Conservation (phyloP, 108 stramenopile species). For the Mediolabrus comicus region DNA sequence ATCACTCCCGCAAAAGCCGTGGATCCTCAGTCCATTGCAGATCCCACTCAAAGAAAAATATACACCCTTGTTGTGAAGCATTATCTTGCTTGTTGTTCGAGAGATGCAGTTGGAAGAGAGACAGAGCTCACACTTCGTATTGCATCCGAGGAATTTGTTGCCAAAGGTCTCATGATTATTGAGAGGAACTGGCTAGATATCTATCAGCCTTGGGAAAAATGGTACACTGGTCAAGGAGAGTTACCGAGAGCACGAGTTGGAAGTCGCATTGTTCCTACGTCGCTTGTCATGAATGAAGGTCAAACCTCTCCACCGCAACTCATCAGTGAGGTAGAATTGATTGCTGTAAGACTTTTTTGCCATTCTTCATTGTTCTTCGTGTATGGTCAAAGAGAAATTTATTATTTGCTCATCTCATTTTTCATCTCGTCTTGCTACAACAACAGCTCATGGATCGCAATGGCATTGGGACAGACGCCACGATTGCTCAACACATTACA, state of each 20-base stretch:
- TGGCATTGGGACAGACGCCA: constrained; percentile 95
- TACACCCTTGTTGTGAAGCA: constrained; percentile 94
- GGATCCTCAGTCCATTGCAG: constrained; percentile 71
- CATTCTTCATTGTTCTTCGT: too few species aligned
- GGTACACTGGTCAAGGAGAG: constrained; percentile 87
- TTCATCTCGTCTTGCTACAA: too few species aligned
- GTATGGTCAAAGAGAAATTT: background rate
- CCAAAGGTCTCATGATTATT: constrained; percentile 85
- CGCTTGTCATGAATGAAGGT: constrained; percentile 78
- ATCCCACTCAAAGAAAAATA: constrained; percentile 71
- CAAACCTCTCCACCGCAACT: constrained; percentile 69
- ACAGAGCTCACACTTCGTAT: constrained; percentile 82
- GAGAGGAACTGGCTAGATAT: constrained; percentile 90
- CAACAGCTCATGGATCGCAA: constrained; percentile 91
- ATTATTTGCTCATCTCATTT: background rate
- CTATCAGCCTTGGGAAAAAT: constrained; percentile 89
- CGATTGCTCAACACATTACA: constrained; percentile 86
- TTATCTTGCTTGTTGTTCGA: constrained; percentile 97
- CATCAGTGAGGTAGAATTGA: constrained; percentile 79
- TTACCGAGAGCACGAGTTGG: constrained; percentile 69
- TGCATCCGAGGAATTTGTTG: constrained; percentile 87
- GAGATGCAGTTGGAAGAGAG: constrained; percentile 91
- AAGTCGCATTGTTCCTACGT: constrained; percentile 67
- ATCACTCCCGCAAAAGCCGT: constrained; percentile 97
- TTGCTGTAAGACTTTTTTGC: too few species aligned